These are phyloP conservation scores for Phytophthora boehmeriae DNA, from an alignment of 352 stramenopile species.

Conservation along the genomic window DNA sequence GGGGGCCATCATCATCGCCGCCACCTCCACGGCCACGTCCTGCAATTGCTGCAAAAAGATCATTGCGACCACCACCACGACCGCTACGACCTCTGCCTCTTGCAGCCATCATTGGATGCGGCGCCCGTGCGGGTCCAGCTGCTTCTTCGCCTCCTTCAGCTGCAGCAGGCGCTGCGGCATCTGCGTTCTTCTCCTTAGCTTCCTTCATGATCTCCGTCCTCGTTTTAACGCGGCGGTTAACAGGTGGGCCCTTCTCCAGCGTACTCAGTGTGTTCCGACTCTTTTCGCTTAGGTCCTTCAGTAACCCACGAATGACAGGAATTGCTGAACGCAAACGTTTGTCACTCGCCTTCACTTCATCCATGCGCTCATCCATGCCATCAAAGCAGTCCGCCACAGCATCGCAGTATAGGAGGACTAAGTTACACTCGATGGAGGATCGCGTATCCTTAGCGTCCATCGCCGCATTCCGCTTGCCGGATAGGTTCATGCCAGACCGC, in stretches of 20 bases:
- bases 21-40: conserved; percentile 53
- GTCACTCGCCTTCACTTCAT: conserved; percentile 82
- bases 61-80: conserved; percentile 47
- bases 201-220: conserved; percentile 84
- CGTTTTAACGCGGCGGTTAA: conserved; percentile 68
- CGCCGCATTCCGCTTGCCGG: conserved; percentile 76
- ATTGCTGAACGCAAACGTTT: conserved; percentile 81
- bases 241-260: conserved; percentile 67
- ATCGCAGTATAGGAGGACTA: conserved; percentile 69
- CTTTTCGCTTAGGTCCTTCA: conserved; percentile 74
- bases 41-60: conserved; percentile 59
- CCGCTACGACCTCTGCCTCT: conserved; percentile 36
- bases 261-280: conserved; percentile 54
- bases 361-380: conserved; percentile 83
- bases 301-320: conserved; percentile 55
- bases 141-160: conserved; percentile 47
- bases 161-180: conserved; percentile 33
- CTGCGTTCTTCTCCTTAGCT: conserved; percentile 82
- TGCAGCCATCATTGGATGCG: conserved; percentile 57
- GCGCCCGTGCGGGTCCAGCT: conserved; percentile 35
- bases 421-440: conserved; percentile 73
- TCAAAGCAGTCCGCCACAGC: conserved; percentile 74
- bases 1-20: conserved; percentile 43
- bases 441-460: conserved; percentile 76
- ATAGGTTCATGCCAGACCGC: conserved; percentile 86